These are phyloP conservation scores for Syncephalis plumigaleata DNA, from an alignment of 371 early-diverging fungal species.

Conservation along the genomic window DNA sequence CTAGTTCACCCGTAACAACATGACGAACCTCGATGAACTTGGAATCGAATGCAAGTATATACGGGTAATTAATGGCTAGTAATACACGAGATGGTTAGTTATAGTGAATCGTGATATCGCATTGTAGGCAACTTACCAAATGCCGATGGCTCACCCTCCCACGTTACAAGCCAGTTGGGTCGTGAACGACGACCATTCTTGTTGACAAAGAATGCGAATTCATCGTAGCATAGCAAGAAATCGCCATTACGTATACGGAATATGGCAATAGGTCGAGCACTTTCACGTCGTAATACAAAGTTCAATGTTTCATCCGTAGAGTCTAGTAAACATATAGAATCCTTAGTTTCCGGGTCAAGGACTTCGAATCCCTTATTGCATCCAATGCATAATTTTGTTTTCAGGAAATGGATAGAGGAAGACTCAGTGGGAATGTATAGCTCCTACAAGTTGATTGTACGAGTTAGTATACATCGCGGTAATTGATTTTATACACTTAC, in stretches of 20 bases:
- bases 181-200: conserved; percentile 61
- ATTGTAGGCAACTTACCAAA: conserved; percentile 24
- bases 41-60: conserved; percentile 76
- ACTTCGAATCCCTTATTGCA: conserved; percentile 85
- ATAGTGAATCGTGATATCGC: too few relatives aligned
- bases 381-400: conserved; percentile 67
- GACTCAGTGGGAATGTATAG: conserved; percentile 81
- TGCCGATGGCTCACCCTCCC: conserved; percentile 54
- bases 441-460: too few relatives aligned
- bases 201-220: conserved; percentile 81
- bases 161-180: conserved; percentile 52
- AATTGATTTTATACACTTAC: too few relatives aligned
- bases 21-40: conserved; percentile 79
- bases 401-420: conserved; percentile 58
- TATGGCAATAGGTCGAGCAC: conserved; percentile 60
- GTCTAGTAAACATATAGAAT: conserved; percentile 58
- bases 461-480: too few relatives aligned
- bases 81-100: too few relatives aligned
- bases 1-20: conserved; percentile 53
- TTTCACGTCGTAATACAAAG: conserved; percentile 60
- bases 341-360: conserved; percentile 63
- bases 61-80: conserved; percentile 63
- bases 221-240: conserved; percentile 79
- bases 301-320: conserved; percentile 59
- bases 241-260: conserved; percentile 55